A percentile compares a stretch with the other conserved stretches of the same genome.
These are phyloP conservation scores for Rhynchospora breviuscula DNA, from an alignment of 176 grass and related monocot genomes.

Conservation along the genomic window DNA sequence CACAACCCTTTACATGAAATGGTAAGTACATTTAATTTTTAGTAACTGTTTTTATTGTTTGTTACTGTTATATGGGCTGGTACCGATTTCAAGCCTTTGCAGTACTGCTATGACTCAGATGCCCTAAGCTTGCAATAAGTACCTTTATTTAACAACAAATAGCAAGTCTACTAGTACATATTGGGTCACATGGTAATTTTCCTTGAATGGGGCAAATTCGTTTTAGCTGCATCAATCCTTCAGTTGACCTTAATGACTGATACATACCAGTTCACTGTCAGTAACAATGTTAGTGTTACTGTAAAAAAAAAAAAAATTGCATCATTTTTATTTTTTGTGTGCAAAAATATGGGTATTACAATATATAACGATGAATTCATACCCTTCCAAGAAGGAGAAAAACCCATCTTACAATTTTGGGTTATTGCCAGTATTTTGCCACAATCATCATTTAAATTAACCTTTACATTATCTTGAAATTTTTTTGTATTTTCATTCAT, in stretches of 20 bases:
- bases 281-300: neutral
- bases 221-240: neutral
- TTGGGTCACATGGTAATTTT: neutral
- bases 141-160: neutral
- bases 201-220: neutral
- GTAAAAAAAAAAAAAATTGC: neutral
- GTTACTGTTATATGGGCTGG: too few species aligned
- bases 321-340: neutral
- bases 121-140: neutral
- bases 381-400: neutral
- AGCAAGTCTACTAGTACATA: neutral
- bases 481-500: neutral
- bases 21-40: conserved; percentile 41
- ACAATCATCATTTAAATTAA: neutral
- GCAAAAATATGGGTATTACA: neutral
- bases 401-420: neutral
- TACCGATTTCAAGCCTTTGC: neutral
- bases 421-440: neutral
- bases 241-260: neutral
- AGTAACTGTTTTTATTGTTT: neutral
- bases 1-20: neutral
- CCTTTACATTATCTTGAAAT: neutral
- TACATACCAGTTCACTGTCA: neutral
- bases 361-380: neutral
- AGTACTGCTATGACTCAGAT: neutral